These are phyloP conservation scores for Clausena lansium DNA, from an alignment of 345 rosid genomes.

Conservation along the genomic window DNA sequence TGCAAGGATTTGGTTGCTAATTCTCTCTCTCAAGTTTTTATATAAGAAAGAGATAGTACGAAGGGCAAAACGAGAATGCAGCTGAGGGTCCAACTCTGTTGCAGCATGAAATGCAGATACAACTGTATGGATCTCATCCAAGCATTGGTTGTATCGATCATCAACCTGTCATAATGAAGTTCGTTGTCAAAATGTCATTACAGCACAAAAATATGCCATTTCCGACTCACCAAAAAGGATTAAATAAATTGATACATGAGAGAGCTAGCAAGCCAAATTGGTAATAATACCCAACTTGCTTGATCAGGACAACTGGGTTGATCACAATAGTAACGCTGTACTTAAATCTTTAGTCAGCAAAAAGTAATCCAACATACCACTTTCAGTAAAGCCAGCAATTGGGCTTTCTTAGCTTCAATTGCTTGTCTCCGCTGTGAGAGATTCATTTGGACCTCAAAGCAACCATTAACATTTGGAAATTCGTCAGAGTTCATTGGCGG, in stretches of 20 bases:
- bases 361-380: constrained; percentile 49
- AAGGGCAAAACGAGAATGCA: constrained; percentile 76
- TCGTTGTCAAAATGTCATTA: background rate
- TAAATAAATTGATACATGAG: background rate
- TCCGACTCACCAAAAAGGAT: background rate
- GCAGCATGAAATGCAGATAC: constrained; percentile 95
- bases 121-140: constrained; percentile 90
- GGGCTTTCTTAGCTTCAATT: constrained; percentile 55
- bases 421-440: constrained; percentile 28
- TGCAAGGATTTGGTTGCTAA: constrained; percentile 77
- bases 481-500: constrained; percentile 20
- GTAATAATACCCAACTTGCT: background rate
- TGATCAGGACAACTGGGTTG: background rate
- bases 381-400: constrained; percentile 66
- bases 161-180: constrained; percentile 55
- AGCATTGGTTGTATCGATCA: constrained; percentile 71
- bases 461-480: constrained; percentile 25
- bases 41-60: constrained; percentile 68
- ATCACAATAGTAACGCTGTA: background rate
- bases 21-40: constrained; percentile 77
- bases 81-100: constrained; percentile 78
- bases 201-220: constrained; percentile 7
- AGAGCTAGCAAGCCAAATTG: background rate
- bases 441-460: constrained; percentile 26
- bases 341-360: background rate